These are phyloP conservation scores for Botrytis porri DNA, from an alignment of 2,329 filamentous ascomycete species.

Conservation along the genomic window DNA sequence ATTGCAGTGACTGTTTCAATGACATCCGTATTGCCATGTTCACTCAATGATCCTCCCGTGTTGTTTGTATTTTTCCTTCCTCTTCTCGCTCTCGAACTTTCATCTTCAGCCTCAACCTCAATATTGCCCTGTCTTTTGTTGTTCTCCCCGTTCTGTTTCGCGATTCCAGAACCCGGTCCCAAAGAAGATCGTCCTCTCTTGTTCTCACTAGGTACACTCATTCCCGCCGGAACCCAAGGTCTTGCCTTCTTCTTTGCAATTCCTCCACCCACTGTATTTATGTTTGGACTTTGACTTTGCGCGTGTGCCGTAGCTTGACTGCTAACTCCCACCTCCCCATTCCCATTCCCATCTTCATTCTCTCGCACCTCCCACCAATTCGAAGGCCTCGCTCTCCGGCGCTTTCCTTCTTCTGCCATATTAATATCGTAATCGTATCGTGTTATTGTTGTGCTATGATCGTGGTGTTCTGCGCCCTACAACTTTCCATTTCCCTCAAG, in stretches of 20 bases:
- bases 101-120: background rate
- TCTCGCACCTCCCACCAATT: slow-evolving; percentile 32
- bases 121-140: background rate
- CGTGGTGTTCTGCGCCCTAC: background rate
- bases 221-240: slow-evolving; percentile 1
- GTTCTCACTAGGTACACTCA: background rate
- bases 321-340: background rate
- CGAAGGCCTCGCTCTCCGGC: slow-evolving; percentile 33
- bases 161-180: background rate
- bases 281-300: slow-evolving; percentile 18
- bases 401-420: slow-evolving; percentile 24
- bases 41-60: background rate
- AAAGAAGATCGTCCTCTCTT: background rate
- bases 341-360: background rate
- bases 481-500: background rate
- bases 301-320: background rate
- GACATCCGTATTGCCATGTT: background rate
- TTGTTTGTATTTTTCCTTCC: background rate
- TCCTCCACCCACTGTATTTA: slow-evolving; percentile 5
- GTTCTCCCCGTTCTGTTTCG: background rate
- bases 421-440: slow-evolving; percentile 8
- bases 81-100: background rate
- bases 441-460: background rate
- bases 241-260: background rate
- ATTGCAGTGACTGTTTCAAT: slow-evolving; percentile 2